Percentiles rank a stretch among this genome's conserved stretches.
Conservation (phyloP, 192 early-diverging fungal species). For the Chytriomyces sp. region DNA sequence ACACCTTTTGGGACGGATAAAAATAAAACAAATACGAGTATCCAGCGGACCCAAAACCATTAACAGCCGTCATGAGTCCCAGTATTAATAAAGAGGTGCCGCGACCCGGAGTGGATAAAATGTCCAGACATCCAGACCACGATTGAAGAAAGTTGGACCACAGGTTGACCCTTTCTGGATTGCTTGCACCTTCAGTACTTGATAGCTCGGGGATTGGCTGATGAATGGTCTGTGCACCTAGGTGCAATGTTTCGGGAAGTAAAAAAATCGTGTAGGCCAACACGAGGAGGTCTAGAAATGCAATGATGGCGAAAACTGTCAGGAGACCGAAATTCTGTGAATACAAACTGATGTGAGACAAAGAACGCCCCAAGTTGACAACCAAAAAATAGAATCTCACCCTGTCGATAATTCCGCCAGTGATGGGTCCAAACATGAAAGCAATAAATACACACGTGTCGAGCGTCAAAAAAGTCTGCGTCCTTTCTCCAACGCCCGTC, state of each 20-base stretch:
- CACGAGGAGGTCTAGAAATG: conserved; percentile 34
- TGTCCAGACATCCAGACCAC: neutral
- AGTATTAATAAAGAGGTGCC: conserved; percentile 28
- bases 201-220: neutral
- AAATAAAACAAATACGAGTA: conserved; percentile 44
- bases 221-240: neutral
- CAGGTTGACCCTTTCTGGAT: neutral
- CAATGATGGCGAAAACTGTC: conserved; percentile 38
- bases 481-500: neutral
- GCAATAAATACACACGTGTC: conserved; percentile 39
- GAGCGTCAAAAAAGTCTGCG: conserved; percentile 20
- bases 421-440: conserved; percentile 47
- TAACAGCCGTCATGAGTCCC: conserved; percentile 25
- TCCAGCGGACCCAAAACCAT: conserved; percentile 11
- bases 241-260: conserved; percentile 50
- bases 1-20: conserved; percentile 38
- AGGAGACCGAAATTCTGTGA: conserved; percentile 37
- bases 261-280: conserved; percentile 38
- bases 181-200: neutral
- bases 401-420: conserved; percentile 46
- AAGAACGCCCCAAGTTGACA: neutral
- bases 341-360: neutral
- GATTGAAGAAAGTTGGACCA: conserved; percentile 19
- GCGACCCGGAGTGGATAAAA: conserved; percentile 30
- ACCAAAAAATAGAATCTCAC: neutral